Evolutionary conservation across 2,329 filamentous ascomycete genomes (phyloP).

Genomic region (Colletotrichum sp.): DNA sequence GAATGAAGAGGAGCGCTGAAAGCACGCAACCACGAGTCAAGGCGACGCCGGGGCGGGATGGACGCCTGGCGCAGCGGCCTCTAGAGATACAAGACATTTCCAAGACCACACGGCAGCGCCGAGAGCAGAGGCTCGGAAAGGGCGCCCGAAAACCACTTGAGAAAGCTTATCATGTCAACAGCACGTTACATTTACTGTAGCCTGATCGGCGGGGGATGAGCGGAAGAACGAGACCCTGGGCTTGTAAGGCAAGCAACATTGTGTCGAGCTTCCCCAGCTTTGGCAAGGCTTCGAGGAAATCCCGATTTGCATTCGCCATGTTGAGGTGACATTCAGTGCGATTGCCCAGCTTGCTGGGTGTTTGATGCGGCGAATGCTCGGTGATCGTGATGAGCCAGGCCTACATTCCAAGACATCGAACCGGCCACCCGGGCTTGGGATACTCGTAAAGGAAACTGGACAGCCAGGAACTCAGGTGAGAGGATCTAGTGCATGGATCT

Average conservation of each 20-base stretch:
- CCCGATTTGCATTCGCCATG: background rate
- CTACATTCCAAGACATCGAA: background rate
- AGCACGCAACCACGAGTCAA: background rate
- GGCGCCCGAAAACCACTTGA: background rate
- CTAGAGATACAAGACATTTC: background rate
- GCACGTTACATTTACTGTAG: slow-evolving; percentile 6
- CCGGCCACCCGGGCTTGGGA: background rate
- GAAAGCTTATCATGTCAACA: slow-evolving; percentile 9
- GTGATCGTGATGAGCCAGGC: background rate
- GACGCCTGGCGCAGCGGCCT: slow-evolving; percentile 4
- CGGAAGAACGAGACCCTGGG: background rate
- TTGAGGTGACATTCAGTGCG: background rate
- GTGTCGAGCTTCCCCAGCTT: background rate
- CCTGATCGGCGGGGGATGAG: background rate
- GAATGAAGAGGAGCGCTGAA: background rate
- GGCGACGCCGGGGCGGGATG: slow-evolving; percentile 10
- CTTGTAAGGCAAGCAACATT: background rate
- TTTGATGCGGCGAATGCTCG: background rate
- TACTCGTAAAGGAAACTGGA: background rate
- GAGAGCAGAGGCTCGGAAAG: background rate
- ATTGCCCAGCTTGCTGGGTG: background rate
- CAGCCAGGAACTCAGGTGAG: background rate
- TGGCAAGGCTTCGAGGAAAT: background rate
- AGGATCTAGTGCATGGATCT: background rate
- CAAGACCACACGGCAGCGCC: slow-evolving; percentile 3